Percentiles rank a stretch among this genome's conserved stretches.
Evolutionary conservation across 768 basidiomycete species (phyloP).

Genomic region (Pulveroboletus ravenelii): DNA sequence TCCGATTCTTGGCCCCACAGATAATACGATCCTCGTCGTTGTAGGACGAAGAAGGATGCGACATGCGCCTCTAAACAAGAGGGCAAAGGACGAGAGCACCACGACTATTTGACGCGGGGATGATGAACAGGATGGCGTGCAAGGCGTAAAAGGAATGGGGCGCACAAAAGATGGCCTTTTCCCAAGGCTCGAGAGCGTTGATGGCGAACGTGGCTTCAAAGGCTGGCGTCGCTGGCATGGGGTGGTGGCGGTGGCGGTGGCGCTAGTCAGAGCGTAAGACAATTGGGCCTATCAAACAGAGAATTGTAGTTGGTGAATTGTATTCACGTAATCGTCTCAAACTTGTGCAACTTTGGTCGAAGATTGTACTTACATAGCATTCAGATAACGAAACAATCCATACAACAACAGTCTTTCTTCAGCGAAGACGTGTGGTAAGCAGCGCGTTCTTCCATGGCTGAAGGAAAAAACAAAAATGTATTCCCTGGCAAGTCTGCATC

Average conservation of each 20-base stretch:
- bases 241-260: background rate
- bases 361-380: no score
- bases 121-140: background rate
- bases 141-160: slow-evolving; percentile 8
- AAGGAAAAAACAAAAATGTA: no score
- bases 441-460: no score
- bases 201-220: slow-evolving; percentile 58
- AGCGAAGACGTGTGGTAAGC: no score
- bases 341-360: no score
- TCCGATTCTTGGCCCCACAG: slow-evolving; percentile 48
- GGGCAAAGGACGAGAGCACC: slow-evolving; percentile 34
- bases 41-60: slow-evolving; percentile 51
- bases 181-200: slow-evolving; percentile 64
- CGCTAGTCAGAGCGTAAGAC: background rate
- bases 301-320: no score
- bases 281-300: background rate
- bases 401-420: no score
- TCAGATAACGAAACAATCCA: no score
- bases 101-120: slow-evolving; percentile 30
- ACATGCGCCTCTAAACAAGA: slow-evolving; percentile 48
- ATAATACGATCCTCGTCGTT: slow-evolving; percentile 56
- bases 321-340: slow-evolving; percentile 7
- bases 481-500: no score
- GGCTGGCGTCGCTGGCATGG: slow-evolving; percentile 8
- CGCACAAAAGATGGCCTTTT: slow-evolving; percentile 58